Evolutionary conservation across 345 rosid genomes (phyloP).

Genomic region (Trapa incisa): DNA sequence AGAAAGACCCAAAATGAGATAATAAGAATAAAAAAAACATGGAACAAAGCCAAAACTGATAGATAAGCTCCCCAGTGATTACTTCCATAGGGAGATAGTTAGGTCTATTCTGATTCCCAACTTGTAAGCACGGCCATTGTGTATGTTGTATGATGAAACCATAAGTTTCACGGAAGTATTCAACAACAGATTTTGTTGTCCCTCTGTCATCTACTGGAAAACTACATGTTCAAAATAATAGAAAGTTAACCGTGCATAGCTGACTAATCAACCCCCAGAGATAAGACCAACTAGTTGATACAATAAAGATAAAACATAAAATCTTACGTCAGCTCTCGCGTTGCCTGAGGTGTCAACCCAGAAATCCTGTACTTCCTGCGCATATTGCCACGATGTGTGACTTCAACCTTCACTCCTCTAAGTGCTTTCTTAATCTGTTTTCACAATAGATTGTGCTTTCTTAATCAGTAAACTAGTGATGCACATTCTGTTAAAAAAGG

Average conservation of each 20-base stretch:
- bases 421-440: constrained; percentile 39
- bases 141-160: constrained; percentile 33
- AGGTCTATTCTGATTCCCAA: constrained; percentile 37
- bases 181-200: constrained; percentile 35
- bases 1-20: background rate
- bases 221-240: constrained; percentile 8
- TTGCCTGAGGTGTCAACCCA: constrained; percentile 40
- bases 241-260: background rate
- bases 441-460: background rate
- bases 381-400: constrained; percentile 43
- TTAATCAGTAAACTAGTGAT: background rate
- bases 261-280: background rate
- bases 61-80: background rate
- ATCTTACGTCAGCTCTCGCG: constrained; percentile 37
- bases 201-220: constrained; percentile 38
- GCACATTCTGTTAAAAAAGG: no score
- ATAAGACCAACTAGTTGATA: background rate
- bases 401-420: constrained; percentile 44
- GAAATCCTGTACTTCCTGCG: constrained; percentile 41
- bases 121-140: constrained; percentile 45
- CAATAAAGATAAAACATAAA: background rate
- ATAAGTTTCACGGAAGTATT: constrained; percentile 34
- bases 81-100: constrained; percentile 49
- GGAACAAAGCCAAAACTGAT: background rate
- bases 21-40: background rate